Percentiles rank a stretch among this genome's conserved stretches.
Conservation (phyloP, 2,329 filamentous ascomycete species). For the Cercospora janseana region DNA sequence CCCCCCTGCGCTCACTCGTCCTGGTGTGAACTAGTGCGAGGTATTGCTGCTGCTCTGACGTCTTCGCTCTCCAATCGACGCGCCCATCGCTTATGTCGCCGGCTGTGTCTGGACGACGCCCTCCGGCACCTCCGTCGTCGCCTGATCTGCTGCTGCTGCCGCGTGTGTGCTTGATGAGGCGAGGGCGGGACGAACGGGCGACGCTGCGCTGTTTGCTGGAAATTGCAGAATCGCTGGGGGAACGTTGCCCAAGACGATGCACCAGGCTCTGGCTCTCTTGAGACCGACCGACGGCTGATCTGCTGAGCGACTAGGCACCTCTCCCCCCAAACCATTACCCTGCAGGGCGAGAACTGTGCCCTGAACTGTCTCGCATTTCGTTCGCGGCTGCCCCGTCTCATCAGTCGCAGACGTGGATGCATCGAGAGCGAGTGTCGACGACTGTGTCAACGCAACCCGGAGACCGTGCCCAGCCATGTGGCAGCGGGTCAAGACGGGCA, state of each 20-base stretch:
- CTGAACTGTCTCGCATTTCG: no score
- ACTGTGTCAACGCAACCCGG: background rate
- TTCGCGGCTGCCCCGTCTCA: background rate
- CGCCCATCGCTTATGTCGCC: conserved; percentile 1
- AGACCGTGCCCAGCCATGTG: conserved; percentile 42
- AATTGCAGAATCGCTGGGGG: background rate
- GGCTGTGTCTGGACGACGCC: conserved; percentile 3
- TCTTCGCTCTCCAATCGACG: no score
- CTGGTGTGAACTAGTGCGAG: no score
- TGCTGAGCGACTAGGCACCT: no score
- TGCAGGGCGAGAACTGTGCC: no score
- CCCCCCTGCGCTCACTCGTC: no score
- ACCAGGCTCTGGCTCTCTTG: conserved; percentile 2
- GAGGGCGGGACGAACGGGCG: background rate
- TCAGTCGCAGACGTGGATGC: background rate
- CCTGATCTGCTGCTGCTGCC: no score
- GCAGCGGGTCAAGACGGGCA: conserved; percentile 54
- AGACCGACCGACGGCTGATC: no score
- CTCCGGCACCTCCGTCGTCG: conserved; percentile 12
- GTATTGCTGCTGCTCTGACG: no score
- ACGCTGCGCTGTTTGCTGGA: background rate
- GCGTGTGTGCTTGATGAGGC: background rate
- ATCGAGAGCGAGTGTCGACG: background rate
- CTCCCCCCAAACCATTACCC: no score
- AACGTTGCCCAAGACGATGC: background rate